These are phyloP conservation scores for Coniosporium tulheliwenetii DNA, from an alignment of 2,329 filamentous ascomycete genomes.

Conservation along the genomic window DNA sequence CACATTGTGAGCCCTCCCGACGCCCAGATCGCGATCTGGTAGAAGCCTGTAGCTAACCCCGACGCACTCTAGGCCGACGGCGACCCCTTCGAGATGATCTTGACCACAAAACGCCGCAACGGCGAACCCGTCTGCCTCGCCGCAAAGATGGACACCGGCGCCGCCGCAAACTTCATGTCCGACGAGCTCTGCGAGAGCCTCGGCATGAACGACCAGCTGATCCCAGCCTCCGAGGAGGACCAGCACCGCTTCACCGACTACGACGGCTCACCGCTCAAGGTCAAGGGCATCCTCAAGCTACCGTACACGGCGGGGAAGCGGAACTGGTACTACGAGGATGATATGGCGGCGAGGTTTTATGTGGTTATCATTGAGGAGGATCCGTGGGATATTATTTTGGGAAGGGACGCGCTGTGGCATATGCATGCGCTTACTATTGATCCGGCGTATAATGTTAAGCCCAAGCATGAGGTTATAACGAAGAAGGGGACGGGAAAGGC, in stretches of 20 bases:
- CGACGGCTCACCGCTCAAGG: neutral
- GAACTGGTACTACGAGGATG: no score
- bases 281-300: neutral
- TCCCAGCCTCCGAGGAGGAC: neutral
- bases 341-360: neutral
- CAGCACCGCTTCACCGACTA: neutral
- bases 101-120: constrained; percentile 4
- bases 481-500: no score
- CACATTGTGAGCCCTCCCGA: neutral
- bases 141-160: constrained; percentile 10
- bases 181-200: constrained; percentile 1
- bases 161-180: constrained; percentile 9
- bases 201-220: constrained; percentile 1
- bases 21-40: neutral
- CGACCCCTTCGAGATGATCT: constrained; percentile 7
- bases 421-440: neutral
- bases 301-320: neutral
- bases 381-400: neutral
- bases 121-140: constrained; percentile 6
- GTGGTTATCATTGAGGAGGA: neutral
- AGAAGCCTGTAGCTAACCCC: neutral
- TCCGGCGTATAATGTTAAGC: neutral
- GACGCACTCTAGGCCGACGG: constrained; percentile 1
- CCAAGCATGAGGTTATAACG: no score
- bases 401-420: neutral